These are phyloP conservation scores for Senna tora DNA, from an alignment of 306 rosid species.

Conservation along the genomic window DNA sequence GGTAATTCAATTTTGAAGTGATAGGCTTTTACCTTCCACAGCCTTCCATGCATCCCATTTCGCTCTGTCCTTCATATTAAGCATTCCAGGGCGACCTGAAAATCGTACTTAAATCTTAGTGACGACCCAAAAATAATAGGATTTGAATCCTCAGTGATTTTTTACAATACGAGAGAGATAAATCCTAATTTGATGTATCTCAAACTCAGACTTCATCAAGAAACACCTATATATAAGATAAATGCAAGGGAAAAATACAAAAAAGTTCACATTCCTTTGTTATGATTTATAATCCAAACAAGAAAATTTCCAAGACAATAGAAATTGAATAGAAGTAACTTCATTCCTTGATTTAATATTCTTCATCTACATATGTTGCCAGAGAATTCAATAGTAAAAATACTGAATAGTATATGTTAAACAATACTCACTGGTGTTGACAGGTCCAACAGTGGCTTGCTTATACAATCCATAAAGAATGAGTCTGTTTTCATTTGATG, in stretches of 20 bases:
- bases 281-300: too few relatives aligned
- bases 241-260: too few relatives aligned
- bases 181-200: too few relatives aligned
- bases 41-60: constrained; percentile 23
- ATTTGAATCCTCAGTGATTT: too few relatives aligned
- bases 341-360: neutral
- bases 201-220: too few relatives aligned
- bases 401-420: neutral
- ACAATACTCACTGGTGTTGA: neutral
- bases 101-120: too few relatives aligned
- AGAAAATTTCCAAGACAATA: neutral
- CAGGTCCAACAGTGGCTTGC: constrained; percentile 17
- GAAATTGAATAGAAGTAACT: neutral
- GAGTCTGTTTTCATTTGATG: constrained; percentile 12
- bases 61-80: constrained; percentile 13
- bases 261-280: too few relatives aligned
- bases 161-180: too few relatives aligned
- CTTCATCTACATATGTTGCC: neutral
- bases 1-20: neutral
- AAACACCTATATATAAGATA: too few relatives aligned
- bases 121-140: too few relatives aligned
- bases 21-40: constrained; percentile 3
- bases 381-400: neutral
- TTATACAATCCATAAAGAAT: constrained; percentile 11
- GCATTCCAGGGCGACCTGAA: constrained; percentile 15